Evolutionary conservation across 495 filamentous ascomycete species (phyloP).

Genomic region (Pyrenula aspistea): DNA sequence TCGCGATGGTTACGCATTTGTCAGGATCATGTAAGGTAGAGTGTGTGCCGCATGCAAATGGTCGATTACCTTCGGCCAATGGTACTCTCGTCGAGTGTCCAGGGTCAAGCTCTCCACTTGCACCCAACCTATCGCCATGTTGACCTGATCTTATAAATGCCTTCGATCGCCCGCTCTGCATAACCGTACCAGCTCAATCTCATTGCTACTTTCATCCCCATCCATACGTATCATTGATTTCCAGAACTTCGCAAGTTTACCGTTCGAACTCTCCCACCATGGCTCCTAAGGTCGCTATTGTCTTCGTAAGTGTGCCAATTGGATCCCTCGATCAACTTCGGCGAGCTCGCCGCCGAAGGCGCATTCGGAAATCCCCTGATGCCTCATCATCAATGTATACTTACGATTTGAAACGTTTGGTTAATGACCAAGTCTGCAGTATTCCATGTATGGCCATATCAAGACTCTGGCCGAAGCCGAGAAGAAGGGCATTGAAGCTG

Average conservation of each 20-base stretch:
- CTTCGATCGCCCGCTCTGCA: not conserved
- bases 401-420: not conserved
- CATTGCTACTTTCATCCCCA: not conserved
- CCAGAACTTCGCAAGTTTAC: conserved; percentile 2
- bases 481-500: conserved; percentile 78
- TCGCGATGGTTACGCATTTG: not conserved
- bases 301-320: conserved; percentile 45
- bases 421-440: conserved; percentile 35
- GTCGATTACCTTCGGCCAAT: not conserved
- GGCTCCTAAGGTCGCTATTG: conserved; percentile 88
- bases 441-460: conserved; percentile 96
- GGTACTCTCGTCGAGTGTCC: not conserved
- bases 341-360: not conserved
- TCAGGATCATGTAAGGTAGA: not conserved
- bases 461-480: conserved; percentile 74
- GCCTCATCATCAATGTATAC: not conserved
- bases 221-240: not conserved
- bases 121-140: not conserved
- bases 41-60: too few relatives aligned
- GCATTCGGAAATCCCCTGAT: not conserved
- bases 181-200: not conserved
- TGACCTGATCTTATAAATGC: not conserved
- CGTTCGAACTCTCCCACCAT: conserved; percentile 37
- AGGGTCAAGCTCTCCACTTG: not conserved
- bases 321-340: not conserved